Base-by-base conservation (phyloP, 192 early-diverging fungal genomes). In the Coemansia sp. region DNA sequence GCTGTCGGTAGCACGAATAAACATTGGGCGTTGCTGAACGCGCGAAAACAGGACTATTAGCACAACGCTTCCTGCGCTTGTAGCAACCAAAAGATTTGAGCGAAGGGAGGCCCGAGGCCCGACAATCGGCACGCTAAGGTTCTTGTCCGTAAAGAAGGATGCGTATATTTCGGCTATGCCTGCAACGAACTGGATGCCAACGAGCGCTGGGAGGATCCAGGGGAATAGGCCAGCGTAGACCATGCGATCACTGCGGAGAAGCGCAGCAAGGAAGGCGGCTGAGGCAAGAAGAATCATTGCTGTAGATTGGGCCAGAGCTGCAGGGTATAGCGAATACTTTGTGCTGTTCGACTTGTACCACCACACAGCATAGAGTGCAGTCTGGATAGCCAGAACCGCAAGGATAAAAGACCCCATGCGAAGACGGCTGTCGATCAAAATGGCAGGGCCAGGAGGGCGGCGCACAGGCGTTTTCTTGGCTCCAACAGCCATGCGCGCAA, bases 111-210 rank as follows among this genome's bases (percentile, higher is more conserved):
- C 64, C 2, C 16, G 21, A 2, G 21, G 24, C 3, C 63, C 63
- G 15, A 57, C 23, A 1, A 66, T 59, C 10, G 63, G 61, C 39
- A 60, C 70, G 14, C 45, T 8, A 8, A 26, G 34, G 15, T 59
- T 56, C 44, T 43, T 26, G n/a, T 63, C 57, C 10, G 70, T 72
- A 30, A 72, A 72, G 57, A 72, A 72, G 15, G 63, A 3, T 30
- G 30, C 30, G 30, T 30, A 30, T 1, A 30, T 30, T 3, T 30
- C 30, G 30, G 30, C 30, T 30, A 39, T 14, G 18, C 64, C 35
- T 14, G 66, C 20, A 0, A 51, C 23, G 38, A 60, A 21, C 26
- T 66, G 39, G 7, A 66, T 9, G 8, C 38, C 46, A 26, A 56
- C 59, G 5, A 55, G 12, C 18, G 24, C n/a, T 5, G 63, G 58